Evolutionary conservation across 225 moss, liverwort and hornwort species (phyloP), one percentile per base, ranked within the genome.

Genomic region (Thuidium tamariscinum): DNA sequence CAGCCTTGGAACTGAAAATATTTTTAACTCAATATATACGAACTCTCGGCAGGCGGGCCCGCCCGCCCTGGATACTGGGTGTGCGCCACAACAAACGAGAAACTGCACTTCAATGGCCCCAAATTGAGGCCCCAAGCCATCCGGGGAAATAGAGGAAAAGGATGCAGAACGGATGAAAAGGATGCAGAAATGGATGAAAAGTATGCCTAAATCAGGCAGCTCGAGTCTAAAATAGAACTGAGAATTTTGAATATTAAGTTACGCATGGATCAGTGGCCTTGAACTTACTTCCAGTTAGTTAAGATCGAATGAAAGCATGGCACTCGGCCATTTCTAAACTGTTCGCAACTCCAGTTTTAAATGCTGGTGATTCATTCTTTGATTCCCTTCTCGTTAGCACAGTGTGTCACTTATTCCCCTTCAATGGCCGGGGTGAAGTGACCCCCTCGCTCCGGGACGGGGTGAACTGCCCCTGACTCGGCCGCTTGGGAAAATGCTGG

Each of bases 351-450:
- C 77, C 52, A n/a, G 46, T 56, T 64, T 72, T 63, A 84, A n/a
- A 42, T 79, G 6, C 27, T 69, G 15, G 70, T 2, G 27, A 72
- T 72, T 46, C 86, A 86, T 64, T 83, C 72, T 60, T 70, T 72
- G 32, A 74, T 87, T 89, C 84, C 80, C 52, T 89, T 86, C 79
- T 89, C 71, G 82, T 89, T 83, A 89, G 63, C 62, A 72, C 36
- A 86, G 77, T 83, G 82, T 3, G n/a, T 19, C 32, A 18, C 29
- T 56, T 20, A 74, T 74, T 14, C 51, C 32, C 74, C 51, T n/a
- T n/a, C n/a, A n/a, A n/a, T n/a, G n/a, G n/a, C n/a, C n/a, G n/a
- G n/a, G n/a, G n/a, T n/a, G n/a, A n/a, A n/a, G n/a, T n/a, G n/a
- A n/a, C n/a, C n/a, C n/a, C n/a, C n/a, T n/a, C n/a, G n/a, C n/a